Conservation (phyloP, 169 alveolate genomes). For the Cryptosporidium viatorum region DNA sequence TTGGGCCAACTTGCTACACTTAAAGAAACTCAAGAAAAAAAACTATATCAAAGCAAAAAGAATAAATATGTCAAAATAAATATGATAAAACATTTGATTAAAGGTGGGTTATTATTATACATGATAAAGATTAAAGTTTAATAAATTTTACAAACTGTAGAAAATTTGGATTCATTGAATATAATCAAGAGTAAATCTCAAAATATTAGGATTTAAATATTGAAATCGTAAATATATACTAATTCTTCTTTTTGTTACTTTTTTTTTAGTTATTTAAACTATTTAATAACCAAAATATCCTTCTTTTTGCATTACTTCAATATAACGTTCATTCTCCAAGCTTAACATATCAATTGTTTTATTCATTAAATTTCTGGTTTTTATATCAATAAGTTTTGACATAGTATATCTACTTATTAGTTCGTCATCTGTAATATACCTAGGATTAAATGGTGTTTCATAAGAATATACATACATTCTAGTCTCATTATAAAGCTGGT, state of each 20-base stretch:
- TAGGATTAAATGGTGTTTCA: constrained; percentile 10
- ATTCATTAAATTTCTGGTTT: constrained; percentile 28
- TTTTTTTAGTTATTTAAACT: neutral
- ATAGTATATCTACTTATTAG: constrained; percentile 36
- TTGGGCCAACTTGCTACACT: constrained; percentile 15
- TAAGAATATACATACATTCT: constrained; percentile 3
- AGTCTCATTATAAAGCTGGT: constrained; percentile 39
- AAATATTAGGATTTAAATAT: constrained; percentile 12
- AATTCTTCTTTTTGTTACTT: neutral
- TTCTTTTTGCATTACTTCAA: neutral
- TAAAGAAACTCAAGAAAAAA: constrained; percentile 30
- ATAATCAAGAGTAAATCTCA: constrained; percentile 14
- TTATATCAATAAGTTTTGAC: constrained; percentile 53
- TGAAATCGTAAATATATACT: neutral
- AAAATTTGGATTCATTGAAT: constrained; percentile 50
- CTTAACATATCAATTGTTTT: constrained; percentile 21
- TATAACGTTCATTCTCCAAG: constrained; percentile 3
- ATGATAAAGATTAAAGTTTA: neutral
- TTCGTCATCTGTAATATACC: constrained; percentile 49
- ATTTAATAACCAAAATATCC: neutral
- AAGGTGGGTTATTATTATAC: constrained; percentile 15
- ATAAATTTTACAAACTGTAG: neutral
- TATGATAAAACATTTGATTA: constrained; percentile 34
- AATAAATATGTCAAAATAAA: constrained; percentile 44
- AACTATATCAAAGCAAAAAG: constrained; percentile 23